A percentile compares a stretch with the other conserved stretches of the same genome.
Conservation (phyloP, 495 filamentous ascomycete genomes). For the Lasiosphaeria hispida region DNA sequence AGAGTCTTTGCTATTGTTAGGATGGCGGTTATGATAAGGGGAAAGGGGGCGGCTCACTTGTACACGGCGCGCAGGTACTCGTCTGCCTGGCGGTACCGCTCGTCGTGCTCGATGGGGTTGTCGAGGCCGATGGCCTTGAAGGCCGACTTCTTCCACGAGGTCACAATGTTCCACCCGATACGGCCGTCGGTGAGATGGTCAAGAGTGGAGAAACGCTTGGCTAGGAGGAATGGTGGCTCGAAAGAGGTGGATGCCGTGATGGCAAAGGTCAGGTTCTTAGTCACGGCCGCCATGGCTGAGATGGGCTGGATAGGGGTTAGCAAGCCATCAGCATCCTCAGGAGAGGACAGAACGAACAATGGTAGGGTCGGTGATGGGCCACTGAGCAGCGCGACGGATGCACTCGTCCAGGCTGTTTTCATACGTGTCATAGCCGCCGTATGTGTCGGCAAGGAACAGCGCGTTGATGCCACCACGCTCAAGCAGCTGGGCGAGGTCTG, state of each 20-base stretch:
- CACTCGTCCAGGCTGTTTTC: conserved; percentile 52
- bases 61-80: conserved; percentile 60
- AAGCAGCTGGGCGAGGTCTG: conserved; percentile 57
- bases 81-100: conserved; percentile 59
- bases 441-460: conserved; percentile 61
- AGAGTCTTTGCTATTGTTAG: conserved; percentile 39
- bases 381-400: conserved; percentile 51
- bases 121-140: conserved; percentile 59
- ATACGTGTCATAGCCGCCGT: conserved; percentile 56
- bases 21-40: conserved; percentile 1
- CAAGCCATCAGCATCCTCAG: neutral
- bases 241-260: conserved; percentile 59
- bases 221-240: conserved; percentile 57
- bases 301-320: conserved; percentile 28
- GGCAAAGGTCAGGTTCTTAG: conserved; percentile 53
- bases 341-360: conserved; percentile 42
- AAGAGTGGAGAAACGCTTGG: conserved; percentile 60
- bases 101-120: conserved; percentile 57
- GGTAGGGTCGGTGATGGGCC: conserved; percentile 51
- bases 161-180: conserved; percentile 66
- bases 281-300: conserved; percentile 56
- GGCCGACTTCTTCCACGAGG: conserved; percentile 57
- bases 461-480: conserved; percentile 59
- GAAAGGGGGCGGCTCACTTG: conserved; percentile 36
- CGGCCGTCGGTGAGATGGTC: conserved; percentile 61